Evolutionary conservation across 2,329 filamentous ascomycete species (phyloP), one percentile per base, ranked within the genome.

Genomic region (Fusarium tupiense): DNA sequence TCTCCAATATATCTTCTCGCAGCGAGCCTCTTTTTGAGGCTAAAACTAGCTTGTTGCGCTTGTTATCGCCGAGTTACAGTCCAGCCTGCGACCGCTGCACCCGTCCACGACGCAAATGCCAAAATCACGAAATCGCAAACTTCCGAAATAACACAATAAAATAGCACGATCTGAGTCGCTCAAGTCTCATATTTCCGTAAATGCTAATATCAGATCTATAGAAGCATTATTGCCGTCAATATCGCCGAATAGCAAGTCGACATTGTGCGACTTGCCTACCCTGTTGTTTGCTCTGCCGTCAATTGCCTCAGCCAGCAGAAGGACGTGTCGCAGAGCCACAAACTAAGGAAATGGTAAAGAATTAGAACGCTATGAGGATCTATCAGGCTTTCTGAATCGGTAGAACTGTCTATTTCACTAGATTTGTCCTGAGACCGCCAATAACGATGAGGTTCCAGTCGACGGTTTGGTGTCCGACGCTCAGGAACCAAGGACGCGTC

Each of bases 301-400:
- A 11, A 35, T 33, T 16, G 31, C 13, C 6, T 1, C 4, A 4
- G 17, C 16, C 54, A 24, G 10, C 31, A 24, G n/a, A n/a, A 26
- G 17, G 54, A 24, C 8, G 24, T 19, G 38, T 46, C 22, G 40
- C 54, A 46, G 17, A 26, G 38, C 54, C 13, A n/a, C 40, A 24
- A 24, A 2, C 24, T 12, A 5, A 4, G 7, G 11, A 12, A 33
- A 35, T 24, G 6, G 12, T 17, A 5, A 8, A 17, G 19, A 37
- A 47, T 2, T 12, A 3, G 31, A 24, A 2, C 6, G 6, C 1
- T 19, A 3, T 0, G 7, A 26, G 17, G 11, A 16, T 43, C 2
- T 0, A 4, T 17, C 2, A 20, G 10, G 26, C 9, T 3, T 19
- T 6, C 0, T 14, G 2, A 22, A 5, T 6, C 11, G 20, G 4